A percentile compares a stretch with the other conserved stretches of the same genome.
Conservation (phyloP, 2,329 filamentous ascomycete species). For the Gnomoniopsis smithogilvyi region DNA sequence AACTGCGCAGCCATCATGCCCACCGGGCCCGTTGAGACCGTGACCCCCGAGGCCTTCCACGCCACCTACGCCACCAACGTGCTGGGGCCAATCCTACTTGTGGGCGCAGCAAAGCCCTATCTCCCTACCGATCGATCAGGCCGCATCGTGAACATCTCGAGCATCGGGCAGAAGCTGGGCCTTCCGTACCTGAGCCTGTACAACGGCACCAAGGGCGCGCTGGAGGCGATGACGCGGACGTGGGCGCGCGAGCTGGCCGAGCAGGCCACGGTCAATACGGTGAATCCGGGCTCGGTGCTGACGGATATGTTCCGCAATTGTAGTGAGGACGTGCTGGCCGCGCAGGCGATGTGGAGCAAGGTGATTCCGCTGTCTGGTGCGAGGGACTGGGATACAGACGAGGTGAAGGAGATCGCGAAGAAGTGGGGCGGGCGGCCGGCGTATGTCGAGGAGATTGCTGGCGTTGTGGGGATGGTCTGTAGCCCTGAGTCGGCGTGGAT, state of each 20-base stretch:
- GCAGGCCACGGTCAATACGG: slow-evolving; percentile 53
- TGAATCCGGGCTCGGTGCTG: slow-evolving; percentile 57
- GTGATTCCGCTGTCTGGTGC: slow-evolving; percentile 46
- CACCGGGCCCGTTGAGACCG: slow-evolving; percentile 42
- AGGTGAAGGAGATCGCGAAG: slow-evolving; percentile 39
- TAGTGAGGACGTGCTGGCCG: slow-evolving; percentile 47
- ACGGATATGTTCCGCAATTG: slow-evolving; percentile 44
- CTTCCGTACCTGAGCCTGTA: slow-evolving; percentile 55
- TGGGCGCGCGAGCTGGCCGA: slow-evolving; percentile 60
- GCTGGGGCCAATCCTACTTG: slow-evolving; percentile 52
- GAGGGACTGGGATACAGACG: slow-evolving; percentile 27
- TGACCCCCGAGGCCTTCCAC: slow-evolving; percentile 49
- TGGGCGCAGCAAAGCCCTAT: slow-evolving; percentile 50
- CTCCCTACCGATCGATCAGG: slow-evolving; percentile 55
- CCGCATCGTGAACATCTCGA: slow-evolving; percentile 55
- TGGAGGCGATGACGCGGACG: slow-evolving; percentile 61
- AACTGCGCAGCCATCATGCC: slow-evolving; percentile 55
- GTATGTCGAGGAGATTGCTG: slow-evolving; percentile 45
- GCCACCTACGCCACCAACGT: slow-evolving; percentile 57
- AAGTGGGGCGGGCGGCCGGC: slow-evolving; percentile 49
- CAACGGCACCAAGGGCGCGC: slow-evolving; percentile 58
- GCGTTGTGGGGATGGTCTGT: slow-evolving; percentile 20
- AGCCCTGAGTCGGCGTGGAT: slow-evolving; percentile 21
- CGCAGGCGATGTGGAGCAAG: slow-evolving; percentile 33
- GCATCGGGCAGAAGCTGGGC: slow-evolving; percentile 50